A percentile compares a stretch with the other conserved stretches of the same genome.
Evolutionary conservation across 768 basidiomycete species (phyloP).

Genomic region (Gyrodon lividus): DNA sequence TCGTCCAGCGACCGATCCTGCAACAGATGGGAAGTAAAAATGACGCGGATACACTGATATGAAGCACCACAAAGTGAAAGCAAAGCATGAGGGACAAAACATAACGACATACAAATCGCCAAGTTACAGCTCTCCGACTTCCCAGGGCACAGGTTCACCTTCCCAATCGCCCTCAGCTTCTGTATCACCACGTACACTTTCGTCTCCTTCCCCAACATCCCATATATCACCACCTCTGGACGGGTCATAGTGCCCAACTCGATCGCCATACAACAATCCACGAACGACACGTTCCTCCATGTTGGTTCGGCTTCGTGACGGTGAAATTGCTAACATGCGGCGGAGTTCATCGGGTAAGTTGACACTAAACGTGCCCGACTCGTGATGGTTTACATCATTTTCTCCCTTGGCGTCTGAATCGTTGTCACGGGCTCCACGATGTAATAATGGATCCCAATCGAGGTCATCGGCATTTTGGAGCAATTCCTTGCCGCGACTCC

Average conservation of each 20-base stretch:
- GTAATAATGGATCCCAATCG: constrained; percentile 32
- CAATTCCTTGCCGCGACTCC: constrained; percentile 10
- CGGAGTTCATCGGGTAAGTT: constrained; percentile 67
- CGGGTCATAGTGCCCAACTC: constrained; percentile 57
- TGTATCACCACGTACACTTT: constrained; percentile 37
- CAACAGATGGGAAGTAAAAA: constrained; percentile 21
- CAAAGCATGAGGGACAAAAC: constrained; percentile 17
- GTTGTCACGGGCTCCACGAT: constrained; percentile 23
- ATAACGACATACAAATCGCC: constrained; percentile 30
- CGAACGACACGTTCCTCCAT: constrained; percentile 55
- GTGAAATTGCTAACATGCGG: constrained; percentile 60
- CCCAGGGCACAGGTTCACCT: constrained; percentile 81
- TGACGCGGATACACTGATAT: constrained; percentile 29
- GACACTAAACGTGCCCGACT: constrained; percentile 44
- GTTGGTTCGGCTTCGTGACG: constrained; percentile 40
- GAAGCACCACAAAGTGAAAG: constrained; percentile 34
- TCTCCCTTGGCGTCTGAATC: constrained; percentile 12
- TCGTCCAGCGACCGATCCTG: constrained; percentile 15
- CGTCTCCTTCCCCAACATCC: constrained; percentile 67
- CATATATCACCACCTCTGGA: constrained; percentile 70
- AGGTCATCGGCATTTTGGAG: constrained; percentile 15
- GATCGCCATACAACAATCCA: constrained; percentile 57
- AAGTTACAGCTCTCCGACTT: constrained; percentile 66
- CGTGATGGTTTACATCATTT: constrained; percentile 33
- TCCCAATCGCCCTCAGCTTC: constrained; percentile 71